A percentile compares a stretch with the other conserved stretches of the same genome.
Conservation (phyloP, 2,329 filamentous ascomycete species). For the Bisporella sp. region DNA sequence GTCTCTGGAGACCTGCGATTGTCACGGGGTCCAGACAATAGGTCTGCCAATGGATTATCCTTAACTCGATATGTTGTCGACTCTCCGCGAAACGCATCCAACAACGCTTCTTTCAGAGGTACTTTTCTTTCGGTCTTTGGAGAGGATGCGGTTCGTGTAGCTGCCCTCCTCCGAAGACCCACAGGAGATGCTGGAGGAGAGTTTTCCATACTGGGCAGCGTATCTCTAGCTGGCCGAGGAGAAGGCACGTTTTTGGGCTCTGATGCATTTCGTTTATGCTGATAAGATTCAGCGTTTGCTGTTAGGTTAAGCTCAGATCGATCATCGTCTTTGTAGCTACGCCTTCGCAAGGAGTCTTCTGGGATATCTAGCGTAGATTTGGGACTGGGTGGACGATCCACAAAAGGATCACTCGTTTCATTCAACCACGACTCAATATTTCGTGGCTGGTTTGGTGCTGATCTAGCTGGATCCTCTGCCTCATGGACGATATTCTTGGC, state of each 20-base stretch:
- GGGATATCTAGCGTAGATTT: constrained; percentile 23
- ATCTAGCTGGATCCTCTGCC: constrained; percentile 47
- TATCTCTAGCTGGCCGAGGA: constrained; percentile 14
- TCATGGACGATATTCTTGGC: constrained; percentile 60
- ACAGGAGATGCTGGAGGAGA: constrained; percentile 21
- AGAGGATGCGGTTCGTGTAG: constrained; percentile 43
- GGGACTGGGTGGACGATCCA: constrained; percentile 34
- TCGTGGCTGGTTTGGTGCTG: constrained; percentile 48
- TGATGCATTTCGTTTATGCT: constrained; percentile 7
- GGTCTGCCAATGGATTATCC: constrained; percentile 9
- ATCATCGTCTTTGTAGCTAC: constrained; percentile 22
- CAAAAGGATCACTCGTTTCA: constrained; percentile 55
- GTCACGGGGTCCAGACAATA: constrained; percentile 11
- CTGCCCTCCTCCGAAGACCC: constrained; percentile 48
- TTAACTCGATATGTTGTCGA: constrained; percentile 32
- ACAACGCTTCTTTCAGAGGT: constrained; percentile 50
- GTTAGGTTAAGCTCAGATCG: constrained; percentile 11
- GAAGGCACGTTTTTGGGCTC: no score
- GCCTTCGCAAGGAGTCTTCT: constrained; percentile 25
- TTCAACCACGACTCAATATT: constrained; percentile 62
- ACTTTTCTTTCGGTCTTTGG: constrained; percentile 42
- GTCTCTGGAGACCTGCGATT: constrained; percentile 10
- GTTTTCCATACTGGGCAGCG: constrained; percentile 21
- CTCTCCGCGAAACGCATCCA: constrained; percentile 57
- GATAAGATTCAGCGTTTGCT: constrained; percentile 9